These are phyloP conservation scores for Hylodesmum podocarpum DNA, from an alignment of 306 rosid genomes.

Conservation along the genomic window DNA sequence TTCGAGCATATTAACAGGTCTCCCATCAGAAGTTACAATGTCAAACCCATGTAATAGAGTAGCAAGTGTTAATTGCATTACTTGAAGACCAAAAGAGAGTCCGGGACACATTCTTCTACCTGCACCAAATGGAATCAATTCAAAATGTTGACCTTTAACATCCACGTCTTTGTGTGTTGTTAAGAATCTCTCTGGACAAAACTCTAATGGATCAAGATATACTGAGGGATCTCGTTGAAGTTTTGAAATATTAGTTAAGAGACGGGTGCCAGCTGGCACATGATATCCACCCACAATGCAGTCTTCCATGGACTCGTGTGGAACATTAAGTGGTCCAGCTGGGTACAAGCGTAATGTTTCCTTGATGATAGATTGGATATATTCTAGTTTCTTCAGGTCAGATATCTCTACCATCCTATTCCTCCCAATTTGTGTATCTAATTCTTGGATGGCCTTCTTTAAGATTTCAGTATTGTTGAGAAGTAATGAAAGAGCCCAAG, in stretches of 20 bases:
- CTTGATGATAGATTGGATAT: constrained; percentile 52
- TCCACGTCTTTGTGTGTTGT: constrained; percentile 24
- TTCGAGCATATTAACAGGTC: constrained; percentile 24
- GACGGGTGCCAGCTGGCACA: constrained; percentile 40
- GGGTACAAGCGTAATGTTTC: constrained; percentile 61
- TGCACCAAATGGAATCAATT: constrained; percentile 22
- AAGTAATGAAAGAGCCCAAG: constrained; percentile 37
- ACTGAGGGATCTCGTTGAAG: constrained; percentile 27
- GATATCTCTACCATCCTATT: constrained; percentile 20
- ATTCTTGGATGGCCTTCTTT: constrained; percentile 27
- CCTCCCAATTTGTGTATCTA: constrained; percentile 17
- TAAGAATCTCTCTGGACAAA: constrained; percentile 30
- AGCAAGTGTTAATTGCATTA: constrained; percentile 16
- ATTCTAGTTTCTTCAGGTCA: constrained; percentile 39
- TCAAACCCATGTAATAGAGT: constrained; percentile 28
- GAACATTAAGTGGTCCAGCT: constrained; percentile 34
- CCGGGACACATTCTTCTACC: constrained; percentile 39
- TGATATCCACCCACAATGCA: constrained; percentile 47
- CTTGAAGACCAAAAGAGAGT: constrained; percentile 13
- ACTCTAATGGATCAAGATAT: not conserved
- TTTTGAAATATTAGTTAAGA: constrained; percentile 44
- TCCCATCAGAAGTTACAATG: not conserved
- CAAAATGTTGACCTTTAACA: constrained; percentile 20
- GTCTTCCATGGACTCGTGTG: constrained; percentile 42
- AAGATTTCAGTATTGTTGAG: constrained; percentile 29